Percentiles rank a stretch among this genome's conserved stretches.
Evolutionary conservation across 1,284 basidiomycete species (phyloP).

Genomic region (Austroboletus sp.): DNA sequence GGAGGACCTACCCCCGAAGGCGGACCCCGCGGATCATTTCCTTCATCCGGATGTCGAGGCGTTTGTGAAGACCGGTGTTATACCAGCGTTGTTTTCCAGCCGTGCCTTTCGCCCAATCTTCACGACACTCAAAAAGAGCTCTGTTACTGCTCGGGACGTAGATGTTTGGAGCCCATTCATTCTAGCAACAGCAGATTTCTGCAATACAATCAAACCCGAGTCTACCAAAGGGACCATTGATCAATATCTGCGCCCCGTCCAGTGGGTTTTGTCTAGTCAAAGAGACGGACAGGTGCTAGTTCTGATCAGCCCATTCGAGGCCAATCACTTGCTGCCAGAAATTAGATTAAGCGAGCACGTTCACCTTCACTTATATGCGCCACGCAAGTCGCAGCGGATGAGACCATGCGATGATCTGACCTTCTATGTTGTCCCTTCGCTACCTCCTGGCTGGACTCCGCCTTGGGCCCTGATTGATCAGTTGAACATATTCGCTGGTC

Average conservation of each 20-base stretch:
- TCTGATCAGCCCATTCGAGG: slow-evolving; percentile 30
- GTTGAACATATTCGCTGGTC: too few species aligned
- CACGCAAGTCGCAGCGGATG: neutral
- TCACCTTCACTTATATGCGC: neutral
- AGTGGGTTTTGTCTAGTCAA: too few species aligned
- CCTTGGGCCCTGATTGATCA: too few species aligned
- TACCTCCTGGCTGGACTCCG: neutral
- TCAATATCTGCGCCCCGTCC: too few species aligned
- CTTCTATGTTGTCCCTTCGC: neutral
- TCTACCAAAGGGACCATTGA: too few species aligned
- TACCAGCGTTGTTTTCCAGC: slow-evolving; percentile 11
- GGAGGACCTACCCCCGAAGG: slow-evolving; percentile 31
- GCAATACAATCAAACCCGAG: too few species aligned
- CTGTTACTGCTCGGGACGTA: slow-evolving; percentile 3
- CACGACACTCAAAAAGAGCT: slow-evolving; percentile 11
- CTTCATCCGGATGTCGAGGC: slow-evolving; percentile 17
- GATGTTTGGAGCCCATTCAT: slow-evolving; percentile 22
- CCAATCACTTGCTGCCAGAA: slow-evolving; percentile 34
- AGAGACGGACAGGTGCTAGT: too few species aligned
- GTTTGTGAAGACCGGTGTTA: slow-evolving; percentile 25
- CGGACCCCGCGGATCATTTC: slow-evolving; percentile 20
- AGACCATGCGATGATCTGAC: neutral
- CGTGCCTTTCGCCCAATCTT: slow-evolving; percentile 3
- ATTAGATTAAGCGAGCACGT: neutral
- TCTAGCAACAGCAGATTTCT: slow-evolving; percentile 31